Evolutionary conservation across 768 basidiomycete species (phyloP).

Genomic region (Lactarius hatsudake): DNA sequence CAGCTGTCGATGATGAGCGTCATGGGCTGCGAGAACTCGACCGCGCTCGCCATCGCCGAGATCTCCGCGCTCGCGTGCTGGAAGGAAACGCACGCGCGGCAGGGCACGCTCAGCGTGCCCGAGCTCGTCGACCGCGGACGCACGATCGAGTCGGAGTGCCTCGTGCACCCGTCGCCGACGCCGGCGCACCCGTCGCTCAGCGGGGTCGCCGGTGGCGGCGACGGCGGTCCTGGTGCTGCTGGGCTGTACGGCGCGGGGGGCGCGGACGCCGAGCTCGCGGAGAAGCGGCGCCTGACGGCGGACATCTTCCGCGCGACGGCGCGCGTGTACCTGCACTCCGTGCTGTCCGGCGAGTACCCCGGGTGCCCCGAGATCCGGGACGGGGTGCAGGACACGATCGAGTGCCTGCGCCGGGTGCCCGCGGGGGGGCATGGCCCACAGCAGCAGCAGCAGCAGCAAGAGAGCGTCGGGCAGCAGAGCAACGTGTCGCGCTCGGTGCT

Average conservation of each 20-base stretch:
- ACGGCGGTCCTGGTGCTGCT: background rate
- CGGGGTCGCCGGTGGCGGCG: conserved; percentile 4
- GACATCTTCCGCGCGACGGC: conserved; percentile 70
- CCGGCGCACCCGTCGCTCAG: conserved; percentile 9
- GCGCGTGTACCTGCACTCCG: conserved; percentile 69
- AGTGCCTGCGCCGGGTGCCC: conserved; percentile 42
- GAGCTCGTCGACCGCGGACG: conserved; percentile 54
- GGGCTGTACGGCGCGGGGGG: conserved; percentile 9
- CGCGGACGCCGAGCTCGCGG: conserved; percentile 30
- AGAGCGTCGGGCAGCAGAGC: conserved; percentile 7
- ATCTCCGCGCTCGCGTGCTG: conserved; percentile 62
- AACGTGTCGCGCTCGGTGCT: conserved; percentile 52
- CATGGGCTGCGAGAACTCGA: conserved; percentile 82
- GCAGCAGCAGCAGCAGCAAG: background rate
- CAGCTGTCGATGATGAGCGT: conserved; percentile 69
- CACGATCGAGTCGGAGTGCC: conserved; percentile 47
- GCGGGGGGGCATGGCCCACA: conserved; percentile 26
- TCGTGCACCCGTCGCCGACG: conserved; percentile 37
- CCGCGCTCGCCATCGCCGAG: conserved; percentile 78
- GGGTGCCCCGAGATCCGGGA: conserved; percentile 58
- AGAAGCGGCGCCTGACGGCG: conserved; percentile 39
- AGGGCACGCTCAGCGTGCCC: conserved; percentile 54
- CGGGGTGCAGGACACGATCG: conserved; percentile 53
- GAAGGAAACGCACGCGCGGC: conserved; percentile 47
- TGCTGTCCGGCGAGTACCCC: conserved; percentile 72